Conservation (phyloP, 352 stramenopile genomes). For the Globisporangium irregulare region DNA sequence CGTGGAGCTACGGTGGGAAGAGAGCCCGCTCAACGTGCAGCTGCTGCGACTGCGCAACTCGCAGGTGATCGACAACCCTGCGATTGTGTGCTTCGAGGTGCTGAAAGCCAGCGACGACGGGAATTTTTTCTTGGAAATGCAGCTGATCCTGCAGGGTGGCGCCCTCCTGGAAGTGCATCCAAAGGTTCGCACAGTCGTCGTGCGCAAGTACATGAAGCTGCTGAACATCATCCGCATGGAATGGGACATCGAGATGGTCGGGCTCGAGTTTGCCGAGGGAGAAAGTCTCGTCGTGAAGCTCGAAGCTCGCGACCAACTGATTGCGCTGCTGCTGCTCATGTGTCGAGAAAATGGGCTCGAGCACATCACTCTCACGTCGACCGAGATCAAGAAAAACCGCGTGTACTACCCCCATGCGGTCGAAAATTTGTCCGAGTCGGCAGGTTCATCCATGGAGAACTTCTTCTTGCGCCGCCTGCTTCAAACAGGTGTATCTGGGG, state of each 20-base stretch:
- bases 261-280: conserved; percentile 64
- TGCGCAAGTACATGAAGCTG: conserved; percentile 51
- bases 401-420: conserved; percentile 60
- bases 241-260: conserved; percentile 50
- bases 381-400: conserved; percentile 46
- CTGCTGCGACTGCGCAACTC: conserved; percentile 59
- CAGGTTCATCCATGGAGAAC: conserved; percentile 36
- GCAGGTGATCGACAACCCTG: conserved; percentile 50
- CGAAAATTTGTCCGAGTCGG: conserved; percentile 23
- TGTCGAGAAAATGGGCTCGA: conserved; percentile 59
- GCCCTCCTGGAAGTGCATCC: conserved; percentile 61
- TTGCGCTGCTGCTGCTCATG: conserved; percentile 58
- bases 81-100: conserved; percentile 67
- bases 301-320: conserved; percentile 56
- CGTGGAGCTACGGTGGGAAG: conserved; percentile 33
- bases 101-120: conserved; percentile 38
- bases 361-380: conserved; percentile 38
- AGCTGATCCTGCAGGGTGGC: conserved; percentile 63
- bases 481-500: conserved; percentile 21
- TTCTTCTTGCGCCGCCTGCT: conserved; percentile 60
- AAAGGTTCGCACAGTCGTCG: conserved; percentile 54
- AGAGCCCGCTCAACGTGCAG: conserved; percentile 41
- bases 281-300: conserved; percentile 55
- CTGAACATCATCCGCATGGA: conserved; percentile 49
- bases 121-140: conserved; percentile 49